Base-by-base conservation (phyloP, 495 filamentous ascomycete genomes). In the Penicillium cataractarum region DNA sequence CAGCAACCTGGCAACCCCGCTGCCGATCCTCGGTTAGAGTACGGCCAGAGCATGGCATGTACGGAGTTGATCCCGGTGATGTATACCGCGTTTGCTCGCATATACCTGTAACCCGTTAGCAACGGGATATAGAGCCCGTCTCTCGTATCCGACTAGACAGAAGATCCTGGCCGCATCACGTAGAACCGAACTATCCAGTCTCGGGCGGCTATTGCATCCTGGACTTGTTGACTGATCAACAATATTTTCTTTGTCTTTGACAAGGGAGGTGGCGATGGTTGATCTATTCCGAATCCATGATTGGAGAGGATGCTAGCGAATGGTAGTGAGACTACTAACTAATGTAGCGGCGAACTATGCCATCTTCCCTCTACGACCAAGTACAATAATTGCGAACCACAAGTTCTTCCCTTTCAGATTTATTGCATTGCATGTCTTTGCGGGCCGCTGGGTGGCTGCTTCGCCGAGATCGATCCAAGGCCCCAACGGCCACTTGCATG, bases 91-190 rank as follows among this genome's bases (percentile, higher is more conserved):
- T 72, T 35, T 79, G 78, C 8, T 46, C 31, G 93, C 87, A 70
- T 7, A 31, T 31, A 31, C 29, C 29, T n/a, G n/a, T 97, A 90
- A 2, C 81, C 74, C 1, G 93, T 92, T 12, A 90, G 92, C 73
- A 89, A 97, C 15, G 97, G 81, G 5, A 91, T 46, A 21, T 46
- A 72, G 32, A 97, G 81, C 37, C n/a, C 83, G 77, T 73, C 93
- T 94, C 0, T 78, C 77, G 27, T 92, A 91, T 37, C 78, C 75
- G 60, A 94, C 83, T 66, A 96, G 93, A 70, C 90, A 94, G 49
- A 95, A 87, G 7, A 97, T 80, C 67, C 96, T 97, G 26, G 92
- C 92, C 87, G 96, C 93, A 19, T 93, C 91, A 87, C 88, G 26
- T n/a, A 13, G 40, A 96, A 80, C 93, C 92, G 46, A 50, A 2